phyloP scores from a whole-genome alignment of 495 filamentous ascomycete species.

The Trichoderma asperelloides region DNA sequence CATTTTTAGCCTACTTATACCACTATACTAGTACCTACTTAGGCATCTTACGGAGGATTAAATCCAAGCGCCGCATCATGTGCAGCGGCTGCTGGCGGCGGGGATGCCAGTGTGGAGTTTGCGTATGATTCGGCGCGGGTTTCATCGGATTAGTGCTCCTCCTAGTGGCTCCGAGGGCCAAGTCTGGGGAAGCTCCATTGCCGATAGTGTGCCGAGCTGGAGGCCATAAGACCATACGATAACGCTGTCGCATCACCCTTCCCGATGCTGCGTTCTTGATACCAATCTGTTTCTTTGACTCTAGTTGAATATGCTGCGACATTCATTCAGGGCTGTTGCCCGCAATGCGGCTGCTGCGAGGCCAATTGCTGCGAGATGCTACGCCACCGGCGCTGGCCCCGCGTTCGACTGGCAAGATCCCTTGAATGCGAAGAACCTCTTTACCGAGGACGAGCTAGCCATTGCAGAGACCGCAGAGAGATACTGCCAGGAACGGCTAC shows the following conservation, averaged over 20 bases:
- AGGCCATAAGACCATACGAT: no score
- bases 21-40: not conserved
- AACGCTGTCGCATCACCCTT: no score
- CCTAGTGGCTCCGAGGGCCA: not conserved
- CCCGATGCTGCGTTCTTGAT: no score
- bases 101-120: not conserved
- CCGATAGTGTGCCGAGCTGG: not conserved
- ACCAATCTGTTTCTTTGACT: not conserved
- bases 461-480: conserved; percentile 80
- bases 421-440: conserved; percentile 58
- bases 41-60: not conserved
- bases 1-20: not conserved
- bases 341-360: not conserved
- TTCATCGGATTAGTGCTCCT: conserved; percentile 2
- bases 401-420: conserved; percentile 92
- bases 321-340: not conserved
- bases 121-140: not conserved
- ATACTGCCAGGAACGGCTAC: conserved; percentile 85
- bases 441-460: conserved; percentile 83
- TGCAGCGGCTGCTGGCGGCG: conserved; percentile 1
- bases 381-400: not conserved
- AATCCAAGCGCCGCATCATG: not conserved
- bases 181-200: conserved; percentile 5
- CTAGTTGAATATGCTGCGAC: not conserved
- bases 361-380: not conserved